phyloP scores from a whole-genome alignment of 768 basidiomycete genomes.

The Lentinula aciculospora region DNA sequence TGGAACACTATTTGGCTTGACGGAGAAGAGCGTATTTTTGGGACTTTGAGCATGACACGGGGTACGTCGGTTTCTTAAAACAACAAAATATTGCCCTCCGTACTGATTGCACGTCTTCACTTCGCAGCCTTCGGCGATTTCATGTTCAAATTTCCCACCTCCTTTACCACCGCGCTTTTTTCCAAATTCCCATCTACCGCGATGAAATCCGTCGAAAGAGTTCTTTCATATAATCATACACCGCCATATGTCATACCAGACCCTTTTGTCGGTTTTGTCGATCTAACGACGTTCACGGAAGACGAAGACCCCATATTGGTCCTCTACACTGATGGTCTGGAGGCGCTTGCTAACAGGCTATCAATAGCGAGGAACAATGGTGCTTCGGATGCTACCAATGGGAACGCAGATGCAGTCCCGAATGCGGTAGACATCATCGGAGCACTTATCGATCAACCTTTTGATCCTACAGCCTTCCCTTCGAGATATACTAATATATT shows the following conservation, averaged over 20 bases:
- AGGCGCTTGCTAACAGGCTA: not conserved
- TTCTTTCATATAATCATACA: not conserved
- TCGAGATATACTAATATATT: not conserved
- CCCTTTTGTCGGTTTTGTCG: not conserved
- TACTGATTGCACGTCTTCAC: not conserved
- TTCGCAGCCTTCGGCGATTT: slow-evolving; percentile 1
- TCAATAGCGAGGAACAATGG: not conserved
- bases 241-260: slow-evolving; percentile 1
- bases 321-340: not conserved
- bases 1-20: not conserved
- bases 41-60: slow-evolving; percentile 1
- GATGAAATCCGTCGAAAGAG: not conserved
- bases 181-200: slow-evolving; percentile 1
- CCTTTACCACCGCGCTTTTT: not conserved
- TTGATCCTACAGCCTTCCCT: not conserved
- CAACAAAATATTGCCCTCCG: not conserved
- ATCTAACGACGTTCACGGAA: not conserved
- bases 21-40: not conserved
- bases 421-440: not conserved
- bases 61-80: not conserved
- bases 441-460: not conserved
- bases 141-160: not conserved
- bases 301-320: not conserved
- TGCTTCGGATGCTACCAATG: not conserved
- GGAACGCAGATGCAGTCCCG: not conserved